Evolutionary conservation across 768 basidiomycete genomes (phyloP).

Genomic region (Hericium rajendrae): DNA sequence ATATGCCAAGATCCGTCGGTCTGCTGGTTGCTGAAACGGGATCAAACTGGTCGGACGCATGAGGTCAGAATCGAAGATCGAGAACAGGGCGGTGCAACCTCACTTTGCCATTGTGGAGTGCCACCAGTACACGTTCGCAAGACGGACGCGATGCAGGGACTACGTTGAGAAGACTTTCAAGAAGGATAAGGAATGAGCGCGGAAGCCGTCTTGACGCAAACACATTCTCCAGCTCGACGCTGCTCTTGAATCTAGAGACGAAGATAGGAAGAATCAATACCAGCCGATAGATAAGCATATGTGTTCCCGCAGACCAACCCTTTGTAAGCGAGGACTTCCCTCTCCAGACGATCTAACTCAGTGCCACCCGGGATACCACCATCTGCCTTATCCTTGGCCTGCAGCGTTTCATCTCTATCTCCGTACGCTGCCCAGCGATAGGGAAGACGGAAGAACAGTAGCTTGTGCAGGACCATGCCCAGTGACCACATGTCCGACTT

Average conservation of each 20-base stretch:
- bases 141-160: conserved; percentile 54
- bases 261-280: background rate
- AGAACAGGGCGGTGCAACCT: too few species aligned
- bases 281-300: background rate
- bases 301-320: conserved; percentile 39
- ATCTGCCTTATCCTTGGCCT: background rate
- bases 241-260: conserved; percentile 41
- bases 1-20: too few species aligned
- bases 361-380: conserved; percentile 29
- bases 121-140: conserved; percentile 60
- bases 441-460: conserved; percentile 85
- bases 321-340: conserved; percentile 62
- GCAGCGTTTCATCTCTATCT: conserved; percentile 25
- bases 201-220: conserved; percentile 72
- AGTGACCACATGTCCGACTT: conserved; percentile 97
- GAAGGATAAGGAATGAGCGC: conserved; percentile 54
- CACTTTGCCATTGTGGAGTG: conserved; percentile 65
- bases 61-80: too few species aligned
- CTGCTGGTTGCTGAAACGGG: too few species aligned
- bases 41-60: too few species aligned
- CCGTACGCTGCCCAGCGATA: conserved; percentile 65
- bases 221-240: conserved; percentile 35
- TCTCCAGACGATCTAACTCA: conserved; percentile 60
- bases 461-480: conserved; percentile 91
- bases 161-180: conserved; percentile 63